These are phyloP conservation scores for Komagataella kurtzmanii DNA, from an alignment of 805 yeast genomes.

Conservation along the genomic window DNA sequence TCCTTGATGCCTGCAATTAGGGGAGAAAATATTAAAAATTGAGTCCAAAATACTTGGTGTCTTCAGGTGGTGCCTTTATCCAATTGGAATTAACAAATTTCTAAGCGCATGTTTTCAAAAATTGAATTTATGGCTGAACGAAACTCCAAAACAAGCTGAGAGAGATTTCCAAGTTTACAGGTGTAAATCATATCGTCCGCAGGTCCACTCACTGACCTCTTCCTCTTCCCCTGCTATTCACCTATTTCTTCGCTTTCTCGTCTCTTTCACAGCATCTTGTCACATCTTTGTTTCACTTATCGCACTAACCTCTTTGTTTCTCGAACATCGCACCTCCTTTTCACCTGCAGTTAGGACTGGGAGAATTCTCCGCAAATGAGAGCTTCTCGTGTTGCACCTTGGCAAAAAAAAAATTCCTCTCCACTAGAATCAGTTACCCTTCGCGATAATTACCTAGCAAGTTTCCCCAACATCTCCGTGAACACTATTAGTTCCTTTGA, in stretches of 20 bases:
- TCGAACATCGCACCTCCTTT: neutral
- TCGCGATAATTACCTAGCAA: neutral
- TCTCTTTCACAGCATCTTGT: neutral
- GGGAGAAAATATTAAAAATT: neutral
- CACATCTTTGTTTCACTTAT: neutral
- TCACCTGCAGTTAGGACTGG: no score
- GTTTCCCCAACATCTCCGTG: neutral
- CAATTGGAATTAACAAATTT: neutral
- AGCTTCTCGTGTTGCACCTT: neutral
- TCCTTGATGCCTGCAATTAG: neutral
- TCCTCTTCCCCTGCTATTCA: neutral
- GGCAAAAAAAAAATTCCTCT: neutral
- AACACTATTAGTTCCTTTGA: neutral
- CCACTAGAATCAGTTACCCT: neutral
- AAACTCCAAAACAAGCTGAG: neutral
- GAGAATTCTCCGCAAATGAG: no score
- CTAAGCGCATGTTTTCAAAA: neutral
- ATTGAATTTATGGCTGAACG: neutral
- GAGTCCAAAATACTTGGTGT: neutral
- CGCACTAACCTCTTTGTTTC: neutral
- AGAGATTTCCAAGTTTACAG: neutral
- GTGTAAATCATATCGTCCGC: neutral
- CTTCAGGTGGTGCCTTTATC: neutral
- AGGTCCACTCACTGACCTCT: neutral
- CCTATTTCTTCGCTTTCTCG: neutral